These are phyloP conservation scores for Adansonia rubrostipa DNA, from an alignment of 441 rosid genomes.

Conservation along the genomic window DNA sequence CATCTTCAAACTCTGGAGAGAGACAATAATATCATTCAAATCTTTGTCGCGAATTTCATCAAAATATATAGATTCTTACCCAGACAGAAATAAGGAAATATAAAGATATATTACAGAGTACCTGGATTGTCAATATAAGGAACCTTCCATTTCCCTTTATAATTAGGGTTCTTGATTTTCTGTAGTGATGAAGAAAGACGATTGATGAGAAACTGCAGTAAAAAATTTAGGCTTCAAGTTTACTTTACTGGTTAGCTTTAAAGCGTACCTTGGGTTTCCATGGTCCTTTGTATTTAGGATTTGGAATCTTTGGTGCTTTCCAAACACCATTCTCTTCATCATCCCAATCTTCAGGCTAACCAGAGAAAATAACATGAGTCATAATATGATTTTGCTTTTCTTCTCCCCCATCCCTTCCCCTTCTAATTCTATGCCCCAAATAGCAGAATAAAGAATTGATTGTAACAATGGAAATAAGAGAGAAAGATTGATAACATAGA, in stretches of 20 bases:
- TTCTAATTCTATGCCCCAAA: neutral
- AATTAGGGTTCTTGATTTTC: constrained; percentile 90
- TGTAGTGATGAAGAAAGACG: constrained; percentile 35
- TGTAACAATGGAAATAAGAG: neutral
- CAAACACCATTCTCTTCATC: constrained; percentile 82
- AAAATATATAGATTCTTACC: neutral
- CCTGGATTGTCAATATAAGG: constrained; percentile 94
- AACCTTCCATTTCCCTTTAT: constrained; percentile 89
- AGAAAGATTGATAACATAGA: neutral
- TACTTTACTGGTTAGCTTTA: constrained; percentile 6
- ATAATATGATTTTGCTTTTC: constrained; percentile 10
- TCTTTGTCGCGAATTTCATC: neutral
- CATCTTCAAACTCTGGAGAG: constrained; percentile 87
- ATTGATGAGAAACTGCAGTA: neutral
- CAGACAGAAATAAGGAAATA: neutral
- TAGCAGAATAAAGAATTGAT: neutral
- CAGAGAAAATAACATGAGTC: constrained; percentile 21
- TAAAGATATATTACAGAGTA: constrained; percentile 21
- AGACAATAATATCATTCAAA: constrained; percentile 4
- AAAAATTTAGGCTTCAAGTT: constrained; percentile 18
- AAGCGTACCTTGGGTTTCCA: constrained; percentile 80
- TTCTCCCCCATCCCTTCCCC: neutral
- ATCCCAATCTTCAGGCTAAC: constrained; percentile 86
- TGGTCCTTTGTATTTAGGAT: constrained; percentile 86
- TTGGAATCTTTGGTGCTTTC: constrained; percentile 81